Evolutionary conservation across 2,329 filamentous ascomycete species (phyloP), one percentile per base, ranked within the genome.

Genomic region (Trichoderma sp.): DNA sequence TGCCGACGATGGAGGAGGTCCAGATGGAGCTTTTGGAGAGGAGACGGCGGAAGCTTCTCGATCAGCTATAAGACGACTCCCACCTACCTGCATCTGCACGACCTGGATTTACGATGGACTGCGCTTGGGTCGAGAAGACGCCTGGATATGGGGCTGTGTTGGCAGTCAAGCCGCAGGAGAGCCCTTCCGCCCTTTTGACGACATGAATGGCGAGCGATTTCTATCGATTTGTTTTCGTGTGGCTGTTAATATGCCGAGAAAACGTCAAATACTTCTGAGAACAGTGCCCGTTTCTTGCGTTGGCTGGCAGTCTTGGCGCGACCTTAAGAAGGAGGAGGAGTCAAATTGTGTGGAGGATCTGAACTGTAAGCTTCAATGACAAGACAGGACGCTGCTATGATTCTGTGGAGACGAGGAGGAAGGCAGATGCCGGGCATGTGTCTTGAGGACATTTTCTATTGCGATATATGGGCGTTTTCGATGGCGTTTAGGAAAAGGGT

Each of bases 1-100:
- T 98, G 72, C 95, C 95, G 9, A 93, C 90, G 5, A 78, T 92
- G 64, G 92, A 96, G 21, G 92, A 98, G 75, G 94, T 98, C n/a
- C 92, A 97, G 78, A 87, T 93, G 74, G 95, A 98, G 78, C 80
- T 99, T 71, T 85, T 99, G 63, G 93, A 97, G 70, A 84, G 94
- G 78, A 86, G 93, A 78, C 88, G 92, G 75, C 85, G 89, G 77
- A 92, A 89, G 76, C 79, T 99, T 67, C 79, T 99, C 70, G 92
- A 97, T 72, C 94, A 95, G 79, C 83, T 96, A 67, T 82, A 73
- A 72, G 54, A 50, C 17, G 21, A 34, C 30, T 9, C 3, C 7
- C 9, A 19, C n/a, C 12, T 41, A 5, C 30, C 30, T 7, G 7
- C 6, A 19, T 9, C 9, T 51, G 24, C 43, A 45, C 60, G n/a